These are phyloP conservation scores for Begonia masoniana DNA, from an alignment of 306 rosid species.

Conservation along the genomic window DNA sequence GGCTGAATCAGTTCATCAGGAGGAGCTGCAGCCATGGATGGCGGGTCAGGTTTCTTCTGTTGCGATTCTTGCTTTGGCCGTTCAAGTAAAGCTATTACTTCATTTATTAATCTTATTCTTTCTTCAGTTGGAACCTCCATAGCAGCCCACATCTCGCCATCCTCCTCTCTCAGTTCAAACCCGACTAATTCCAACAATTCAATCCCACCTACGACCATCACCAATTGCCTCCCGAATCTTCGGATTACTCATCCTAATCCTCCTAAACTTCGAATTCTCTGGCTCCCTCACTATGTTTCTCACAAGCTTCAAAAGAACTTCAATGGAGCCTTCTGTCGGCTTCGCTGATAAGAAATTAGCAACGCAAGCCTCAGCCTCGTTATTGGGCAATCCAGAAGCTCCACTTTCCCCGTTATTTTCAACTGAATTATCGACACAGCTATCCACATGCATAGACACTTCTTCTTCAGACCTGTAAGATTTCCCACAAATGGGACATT, in stretches of 20 bases:
- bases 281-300: slow-evolving; percentile 72
- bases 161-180: slow-evolving; percentile 56
- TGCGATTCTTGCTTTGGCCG: slow-evolving; percentile 26
- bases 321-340: slow-evolving; percentile 51
- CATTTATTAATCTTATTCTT: slow-evolving; percentile 22
- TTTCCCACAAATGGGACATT: slow-evolving; percentile 71
- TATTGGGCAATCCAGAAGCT: slow-evolving; percentile 11
- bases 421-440: slow-evolving; percentile 25
- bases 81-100: slow-evolving; percentile 39
- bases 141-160: slow-evolving; percentile 78
- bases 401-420: slow-evolving; percentile 7
- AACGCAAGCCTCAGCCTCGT: slow-evolving; percentile 35
- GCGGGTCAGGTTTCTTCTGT: slow-evolving; percentile 16
- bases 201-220: slow-evolving; percentile 63
- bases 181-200: slow-evolving; percentile 72
- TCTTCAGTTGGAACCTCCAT: slow-evolving; percentile 60
- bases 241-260: slow-evolving; percentile 66
- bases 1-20: slow-evolving; percentile 28
- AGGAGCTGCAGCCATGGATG: slow-evolving; percentile 12
- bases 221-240: slow-evolving; percentile 68
- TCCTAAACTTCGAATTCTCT: slow-evolving; percentile 71
- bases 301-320: slow-evolving; percentile 54
- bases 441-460: slow-evolving; percentile 64
- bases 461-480: slow-evolving; percentile 65
- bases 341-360: slow-evolving; percentile 49